These are phyloP conservation scores for Kwoniella europaea DNA, from an alignment of 768 basidiomycete genomes.

Conservation along the genomic window DNA sequence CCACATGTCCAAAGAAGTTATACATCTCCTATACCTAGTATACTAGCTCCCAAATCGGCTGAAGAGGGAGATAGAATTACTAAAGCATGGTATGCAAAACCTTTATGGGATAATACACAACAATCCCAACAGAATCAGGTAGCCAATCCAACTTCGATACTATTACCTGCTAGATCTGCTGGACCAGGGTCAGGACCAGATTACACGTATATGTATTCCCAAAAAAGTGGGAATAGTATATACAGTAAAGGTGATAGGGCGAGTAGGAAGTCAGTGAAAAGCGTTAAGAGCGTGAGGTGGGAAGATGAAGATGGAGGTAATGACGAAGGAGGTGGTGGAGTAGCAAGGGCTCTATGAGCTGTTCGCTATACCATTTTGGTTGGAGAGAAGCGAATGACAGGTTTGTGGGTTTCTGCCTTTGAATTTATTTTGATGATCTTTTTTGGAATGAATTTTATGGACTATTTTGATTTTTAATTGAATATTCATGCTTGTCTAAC, in stretches of 20 bases:
- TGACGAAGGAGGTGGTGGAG: slow-evolving; percentile 1
- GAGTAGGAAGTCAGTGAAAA: slow-evolving; percentile 33
- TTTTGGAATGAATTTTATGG: too few relatives aligned
- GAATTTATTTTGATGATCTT: too few relatives aligned
- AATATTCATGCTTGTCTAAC: too few relatives aligned
- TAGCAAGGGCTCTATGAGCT: slow-evolving; percentile 22
- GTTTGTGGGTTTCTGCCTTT: too few relatives aligned
- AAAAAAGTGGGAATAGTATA: slow-evolving; percentile 1
- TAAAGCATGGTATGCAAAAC: slow-evolving; percentile 40
- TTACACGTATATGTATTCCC: neutral
- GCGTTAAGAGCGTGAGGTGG: slow-evolving; percentile 42
- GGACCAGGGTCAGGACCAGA: neutral
- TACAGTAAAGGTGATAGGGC: slow-evolving; percentile 4
- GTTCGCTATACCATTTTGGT: neutral
- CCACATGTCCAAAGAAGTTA: neutral
- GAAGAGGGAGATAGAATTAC: slow-evolving; percentile 25
- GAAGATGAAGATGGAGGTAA: slow-evolving; percentile 23
- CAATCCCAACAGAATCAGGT: neutral
- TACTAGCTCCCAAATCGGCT: neutral
- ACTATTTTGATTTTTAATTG: too few relatives aligned
- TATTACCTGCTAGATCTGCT: neutral
- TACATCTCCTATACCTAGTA: neutral
- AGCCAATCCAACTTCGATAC: slow-evolving; percentile 5
- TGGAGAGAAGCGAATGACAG: too few relatives aligned
- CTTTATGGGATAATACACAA: slow-evolving; percentile 28